Evolutionary conservation across 2,329 filamentous ascomycete genomes (phyloP).

Genomic region (Coniochaeta sp.): DNA sequence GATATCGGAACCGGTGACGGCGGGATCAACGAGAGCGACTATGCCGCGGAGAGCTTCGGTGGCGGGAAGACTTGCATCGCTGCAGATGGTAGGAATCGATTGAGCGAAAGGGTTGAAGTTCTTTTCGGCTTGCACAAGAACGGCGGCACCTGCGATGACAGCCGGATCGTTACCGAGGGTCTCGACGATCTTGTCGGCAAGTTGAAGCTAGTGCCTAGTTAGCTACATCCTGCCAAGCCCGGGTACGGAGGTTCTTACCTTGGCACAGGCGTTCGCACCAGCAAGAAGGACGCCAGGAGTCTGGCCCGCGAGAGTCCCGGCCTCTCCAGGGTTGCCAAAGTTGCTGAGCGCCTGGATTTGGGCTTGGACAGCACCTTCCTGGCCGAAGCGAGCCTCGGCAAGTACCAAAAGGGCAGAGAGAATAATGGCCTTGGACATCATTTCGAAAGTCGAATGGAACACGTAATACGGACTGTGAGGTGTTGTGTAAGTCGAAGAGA

Average conservation of each 20-base stretch:
- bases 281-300: slow-evolving; percentile 55
- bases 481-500: not conserved
- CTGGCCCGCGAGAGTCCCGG: slow-evolving; percentile 53
- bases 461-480: not conserved
- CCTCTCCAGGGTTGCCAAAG: slow-evolving; percentile 49
- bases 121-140: slow-evolving; percentile 59
- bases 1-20: slow-evolving; percentile 40
- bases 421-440: not conserved
- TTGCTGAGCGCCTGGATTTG: slow-evolving; percentile 43
- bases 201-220: slow-evolving; percentile 33
- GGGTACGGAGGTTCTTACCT: slow-evolving; percentile 25
- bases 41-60: slow-evolving; percentile 54
- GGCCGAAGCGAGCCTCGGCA: slow-evolving; percentile 47
- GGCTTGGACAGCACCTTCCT: slow-evolving; percentile 51
- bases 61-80: slow-evolving; percentile 50
- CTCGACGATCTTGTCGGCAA: slow-evolving; percentile 56
- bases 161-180: slow-evolving; percentile 50
- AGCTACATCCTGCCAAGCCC: slow-evolving; percentile 7
- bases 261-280: slow-evolving; percentile 55
- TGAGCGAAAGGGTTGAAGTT: slow-evolving; percentile 61
- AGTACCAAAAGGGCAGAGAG: not conserved
- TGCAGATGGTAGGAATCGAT: slow-evolving; percentile 50
- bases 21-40: slow-evolving; percentile 56
- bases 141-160: slow-evolving; percentile 55
- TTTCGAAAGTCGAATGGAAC: not conserved